Conservation (phyloP, 768 basidiomycete species). For the Boletus barrowsii region DNA sequence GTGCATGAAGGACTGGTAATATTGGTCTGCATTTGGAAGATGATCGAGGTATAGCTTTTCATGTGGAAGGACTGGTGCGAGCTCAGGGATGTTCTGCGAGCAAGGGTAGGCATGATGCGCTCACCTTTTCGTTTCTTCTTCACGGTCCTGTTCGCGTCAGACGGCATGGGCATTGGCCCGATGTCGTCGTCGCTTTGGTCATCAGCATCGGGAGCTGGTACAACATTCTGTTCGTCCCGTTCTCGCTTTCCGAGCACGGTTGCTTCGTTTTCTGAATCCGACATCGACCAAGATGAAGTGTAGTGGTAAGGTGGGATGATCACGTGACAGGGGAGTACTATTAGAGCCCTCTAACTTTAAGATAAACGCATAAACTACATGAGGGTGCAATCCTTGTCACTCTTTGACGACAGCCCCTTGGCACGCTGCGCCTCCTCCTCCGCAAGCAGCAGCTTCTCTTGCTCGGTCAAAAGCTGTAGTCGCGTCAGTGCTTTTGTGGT, state of each 20-base stretch:
- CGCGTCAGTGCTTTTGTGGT: neutral
- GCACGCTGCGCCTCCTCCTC: constrained; percentile 46
- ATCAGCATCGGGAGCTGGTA: constrained; percentile 21
- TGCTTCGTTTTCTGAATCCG: constrained; percentile 45
- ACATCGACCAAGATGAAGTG: constrained; percentile 40
- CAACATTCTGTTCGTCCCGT: constrained; percentile 34
- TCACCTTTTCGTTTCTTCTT: constrained; percentile 87
- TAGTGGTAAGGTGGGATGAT: neutral
- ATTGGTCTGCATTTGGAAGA: constrained; percentile 88
- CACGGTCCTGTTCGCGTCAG: constrained; percentile 31
- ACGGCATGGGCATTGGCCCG: constrained; percentile 82
- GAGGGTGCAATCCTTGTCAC: constrained; percentile 50
- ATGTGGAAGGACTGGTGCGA: constrained; percentile 76
- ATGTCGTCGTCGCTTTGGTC: constrained; percentile 73
- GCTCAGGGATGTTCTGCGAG: neutral
- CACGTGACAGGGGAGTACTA: constrained; percentile 5
- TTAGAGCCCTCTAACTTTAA: neutral
- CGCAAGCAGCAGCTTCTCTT: constrained; percentile 60
- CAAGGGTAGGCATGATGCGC: constrained; percentile 20
- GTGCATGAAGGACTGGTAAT: constrained; percentile 99
- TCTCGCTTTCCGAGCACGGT: constrained; percentile 64
- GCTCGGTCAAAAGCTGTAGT: constrained; percentile 54
- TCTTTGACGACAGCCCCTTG: constrained; percentile 25
- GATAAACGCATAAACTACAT: constrained; percentile 40
- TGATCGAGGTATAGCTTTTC: constrained; percentile 92